Base-by-base conservation (phyloP, 306 rosid species). In the Cucurbita argyrosperma region DNA sequence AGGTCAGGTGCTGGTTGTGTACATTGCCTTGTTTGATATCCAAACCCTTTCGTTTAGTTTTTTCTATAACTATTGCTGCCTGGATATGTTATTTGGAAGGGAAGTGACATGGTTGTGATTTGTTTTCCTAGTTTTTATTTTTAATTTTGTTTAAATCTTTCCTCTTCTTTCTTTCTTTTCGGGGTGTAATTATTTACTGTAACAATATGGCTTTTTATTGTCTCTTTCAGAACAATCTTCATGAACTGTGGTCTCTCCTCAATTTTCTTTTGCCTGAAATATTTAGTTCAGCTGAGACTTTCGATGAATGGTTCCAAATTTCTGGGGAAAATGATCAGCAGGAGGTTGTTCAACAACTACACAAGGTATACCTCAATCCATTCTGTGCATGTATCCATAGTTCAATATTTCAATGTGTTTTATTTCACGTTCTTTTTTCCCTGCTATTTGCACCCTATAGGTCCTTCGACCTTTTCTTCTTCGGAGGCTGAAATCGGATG, bases 261-360 rank as follows among this genome's bases (percentile, higher is more conserved):
- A 94, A 94, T 83, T 94, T 94, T 82, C 99, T 94, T 82, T 89
- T 94, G 82, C 99, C 99, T 1, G 99, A 94, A 84, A 91, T 94
- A 70, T 94, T 94, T 81, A 94, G 99, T 81, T 94, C 99, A 68
- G 86, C 99, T 30, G 99, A 91, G 87, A 91, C 99, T 69, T 94
- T 94, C 86, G 99, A 94, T 71, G 99, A 94, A 76, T 94, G 99
- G 99, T 94, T 94, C 79, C 99, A 94, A 87, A 94, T 94, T 72
- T 94, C 99, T 77, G 99, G 96, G 76, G 99, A 94, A 72, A 94
- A 91, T 82, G 99, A 94, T 30, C 97, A 94, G 82, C 99, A 94
- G 71, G 99, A 94, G 87, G 99, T 94, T 72, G 99, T 94, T 72
- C 99, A 94, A 80, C 99, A 94, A 74, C 88, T 94, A 71, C 99